A percentile compares a stretch with the other conserved stretches of the same genome.
Evolutionary conservation across 2,329 filamentous ascomycete species (phyloP).

Genomic region (Hymenoscyphus linearis): DNA sequence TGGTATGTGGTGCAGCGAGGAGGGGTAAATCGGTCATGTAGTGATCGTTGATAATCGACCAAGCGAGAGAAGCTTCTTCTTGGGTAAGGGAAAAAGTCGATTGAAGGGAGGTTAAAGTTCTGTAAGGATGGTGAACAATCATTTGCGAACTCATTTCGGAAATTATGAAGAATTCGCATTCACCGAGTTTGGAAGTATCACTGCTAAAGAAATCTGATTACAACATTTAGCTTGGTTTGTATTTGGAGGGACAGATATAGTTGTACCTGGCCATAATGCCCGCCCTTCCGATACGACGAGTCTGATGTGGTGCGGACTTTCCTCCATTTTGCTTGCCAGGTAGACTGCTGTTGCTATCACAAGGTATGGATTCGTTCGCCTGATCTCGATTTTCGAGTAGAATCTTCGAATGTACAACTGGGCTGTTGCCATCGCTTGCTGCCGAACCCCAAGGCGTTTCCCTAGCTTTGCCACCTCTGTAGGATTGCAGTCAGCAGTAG

Average conservation of each 20-base stretch:
- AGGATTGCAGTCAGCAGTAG: neutral
- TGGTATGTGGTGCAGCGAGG: slow-evolving; percentile 62
- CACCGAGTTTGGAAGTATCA: slow-evolving; percentile 64
- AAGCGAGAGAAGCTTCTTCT: slow-evolving; percentile 61
- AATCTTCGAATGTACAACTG: slow-evolving; percentile 94
- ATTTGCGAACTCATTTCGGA: slow-evolving; percentile 70
- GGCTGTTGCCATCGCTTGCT: slow-evolving; percentile 90
- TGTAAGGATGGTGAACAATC: slow-evolving; percentile 70
- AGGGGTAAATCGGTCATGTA: slow-evolving; percentile 67
- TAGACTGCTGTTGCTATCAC: slow-evolving; percentile 92
- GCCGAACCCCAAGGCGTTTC: slow-evolving; percentile 76
- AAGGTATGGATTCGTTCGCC: slow-evolving; percentile 88
- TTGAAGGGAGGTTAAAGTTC: slow-evolving; percentile 59
- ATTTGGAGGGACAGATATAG: neutral
- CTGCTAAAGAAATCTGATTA: slow-evolving; percentile 53
- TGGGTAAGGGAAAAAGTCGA: slow-evolving; percentile 52
- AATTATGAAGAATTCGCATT: slow-evolving; percentile 71
- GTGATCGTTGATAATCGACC: slow-evolving; percentile 69
- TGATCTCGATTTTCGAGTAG: slow-evolving; percentile 85
- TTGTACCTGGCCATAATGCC: slow-evolving; percentile 68
- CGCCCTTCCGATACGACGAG: slow-evolving; percentile 83
- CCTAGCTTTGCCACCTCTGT: slow-evolving; percentile 76
- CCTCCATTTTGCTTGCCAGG: slow-evolving; percentile 95
- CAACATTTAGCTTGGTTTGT: slow-evolving; percentile 10
- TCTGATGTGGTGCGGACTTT: slow-evolving; percentile 92